Base-by-base conservation (phyloP, 129 eudicot species). In the Pseudognaphalium luteoalbum region DNA sequence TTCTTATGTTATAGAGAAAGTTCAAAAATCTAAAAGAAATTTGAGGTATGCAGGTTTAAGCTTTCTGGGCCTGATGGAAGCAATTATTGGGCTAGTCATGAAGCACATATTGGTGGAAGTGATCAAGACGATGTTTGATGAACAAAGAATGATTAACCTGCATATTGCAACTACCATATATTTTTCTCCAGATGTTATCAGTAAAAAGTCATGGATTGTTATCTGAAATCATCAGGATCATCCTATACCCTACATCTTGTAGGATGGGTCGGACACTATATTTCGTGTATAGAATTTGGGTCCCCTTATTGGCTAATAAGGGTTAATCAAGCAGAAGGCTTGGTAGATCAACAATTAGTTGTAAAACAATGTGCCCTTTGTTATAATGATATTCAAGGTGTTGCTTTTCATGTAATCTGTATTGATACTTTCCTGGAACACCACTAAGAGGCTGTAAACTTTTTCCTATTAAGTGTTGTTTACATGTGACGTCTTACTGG, bases 21-120 rank as follows among this genome's bases (percentile, higher is more conserved):
- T 60, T 25, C 15, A 47, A 47, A 51, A 14, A 25, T 5, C 71
- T 80, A 8, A 35, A 15, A 5, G n/a, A 28, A 17, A 35, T 28
- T 66, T 67, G 68, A 5, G 7, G 61, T 37, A 54, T 62, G 73
- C 90, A 92, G 97, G 84, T 85, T 64, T 67, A 89, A 92, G 88
- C 79, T 92, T 41, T 87, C 83, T 8, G 97, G 96, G 50, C 97
- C 96, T 9, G 93, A 89, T 75, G 96, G 91, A 64, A 87, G 84
- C 77, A 82, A 84, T 71, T 87, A 92, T 76, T 84, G 88, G 96
- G 86, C 65, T 11, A 73, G 82, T 69, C 92, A 82, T 61, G 95
- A 81, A 66, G 86, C 86, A 10, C 87, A 80, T 82, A 76, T 89
- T 67, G 86, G 86, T 41, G 97, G 88, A 83, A 92, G 92, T 74